phyloP scores from a whole-genome alignment of 2,329 filamentous ascomycete species.

The Cytospora leucostoma region DNA sequence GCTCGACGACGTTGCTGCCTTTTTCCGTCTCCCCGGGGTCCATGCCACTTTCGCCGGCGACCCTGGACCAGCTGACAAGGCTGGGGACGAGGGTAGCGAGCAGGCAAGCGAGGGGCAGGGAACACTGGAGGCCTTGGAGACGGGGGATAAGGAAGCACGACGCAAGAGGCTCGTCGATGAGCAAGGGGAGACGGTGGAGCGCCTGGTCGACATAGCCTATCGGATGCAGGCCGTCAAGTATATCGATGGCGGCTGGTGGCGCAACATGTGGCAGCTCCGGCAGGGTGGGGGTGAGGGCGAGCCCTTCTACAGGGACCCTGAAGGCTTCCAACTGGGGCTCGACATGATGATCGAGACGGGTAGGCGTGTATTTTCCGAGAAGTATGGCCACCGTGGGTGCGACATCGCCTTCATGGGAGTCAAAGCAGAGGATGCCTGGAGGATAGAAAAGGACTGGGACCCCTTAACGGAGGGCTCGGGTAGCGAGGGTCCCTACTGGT shows the following conservation, averaged over 20 bases:
- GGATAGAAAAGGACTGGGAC: conserved; percentile 41
- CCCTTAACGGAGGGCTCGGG: conserved; percentile 30
- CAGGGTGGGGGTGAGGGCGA: conserved; percentile 55
- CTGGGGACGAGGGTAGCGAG: conserved; percentile 30
- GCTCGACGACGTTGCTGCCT: conserved; percentile 45
- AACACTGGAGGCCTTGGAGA: conserved; percentile 33
- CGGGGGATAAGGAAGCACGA: conserved; percentile 40
- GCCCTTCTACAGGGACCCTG: conserved; percentile 53
- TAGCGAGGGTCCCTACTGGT: conserved; percentile 28
- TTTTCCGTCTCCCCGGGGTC: conserved; percentile 43
- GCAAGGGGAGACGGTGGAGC: conserved; percentile 36
- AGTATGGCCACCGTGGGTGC: conserved; percentile 47
- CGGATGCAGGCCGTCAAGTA: conserved; percentile 48
- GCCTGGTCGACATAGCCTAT: conserved; percentile 35
- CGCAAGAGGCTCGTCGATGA: conserved; percentile 36
- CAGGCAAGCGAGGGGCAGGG: conserved; percentile 32
- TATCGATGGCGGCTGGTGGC: conserved; percentile 40
- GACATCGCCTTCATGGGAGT: conserved; percentile 34
- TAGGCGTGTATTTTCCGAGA: conserved; percentile 41
- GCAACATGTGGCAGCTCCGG: conserved; percentile 56
- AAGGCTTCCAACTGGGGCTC: conserved; percentile 48
- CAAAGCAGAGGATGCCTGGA: conserved; percentile 41
- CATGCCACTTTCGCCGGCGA: conserved; percentile 39
- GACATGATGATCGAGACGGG: conserved; percentile 50
- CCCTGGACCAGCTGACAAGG: conserved; percentile 34